These are phyloP conservation scores for Penicillium bovifimosum DNA, from an alignment of 495 filamentous ascomycete genomes.

Conservation along the genomic window DNA sequence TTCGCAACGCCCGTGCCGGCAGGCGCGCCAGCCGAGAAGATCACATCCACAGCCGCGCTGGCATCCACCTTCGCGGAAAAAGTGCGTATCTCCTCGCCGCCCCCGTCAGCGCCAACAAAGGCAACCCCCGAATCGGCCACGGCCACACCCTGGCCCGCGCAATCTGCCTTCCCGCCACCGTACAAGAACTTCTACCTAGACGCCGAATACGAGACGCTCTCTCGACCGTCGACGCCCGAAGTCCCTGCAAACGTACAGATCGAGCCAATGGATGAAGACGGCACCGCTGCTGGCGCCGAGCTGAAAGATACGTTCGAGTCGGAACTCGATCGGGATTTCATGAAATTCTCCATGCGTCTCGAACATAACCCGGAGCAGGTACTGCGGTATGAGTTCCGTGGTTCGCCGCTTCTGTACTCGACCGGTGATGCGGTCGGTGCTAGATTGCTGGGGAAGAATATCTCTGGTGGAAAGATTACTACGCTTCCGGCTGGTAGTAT, in stretches of 20 bases:
- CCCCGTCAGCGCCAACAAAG: conserved; percentile 32
- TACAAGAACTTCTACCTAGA: conserved; percentile 81
- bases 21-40: conserved; percentile 26
- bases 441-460: conserved; percentile 43
- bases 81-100: conserved; percentile 45
- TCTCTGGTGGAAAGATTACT: conserved; percentile 19
- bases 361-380: conserved; percentile 92
- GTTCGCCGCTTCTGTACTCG: conserved; percentile 74
- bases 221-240: conserved; percentile 35
- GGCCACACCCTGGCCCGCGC: conserved; percentile 66
- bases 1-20: conserved; percentile 41
- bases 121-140: conserved; percentile 28
- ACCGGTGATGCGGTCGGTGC: conserved; percentile 69
- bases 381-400: conserved; percentile 85
- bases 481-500: conserved; percentile 40
- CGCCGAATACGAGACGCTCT: conserved; percentile 86
- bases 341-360: conserved; percentile 79
- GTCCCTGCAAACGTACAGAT: conserved; percentile 49
- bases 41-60: conserved; percentile 37
- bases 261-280: conserved; percentile 50
- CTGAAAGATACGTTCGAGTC: conserved; percentile 82
- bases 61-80: conserved; percentile 71
- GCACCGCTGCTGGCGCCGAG: conserved; percentile 51
- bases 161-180: conserved; percentile 55
- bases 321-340: conserved; percentile 79